Conservation (phyloP, 768 basidiomycete species). For the Butyriboletus loyo region DNA sequence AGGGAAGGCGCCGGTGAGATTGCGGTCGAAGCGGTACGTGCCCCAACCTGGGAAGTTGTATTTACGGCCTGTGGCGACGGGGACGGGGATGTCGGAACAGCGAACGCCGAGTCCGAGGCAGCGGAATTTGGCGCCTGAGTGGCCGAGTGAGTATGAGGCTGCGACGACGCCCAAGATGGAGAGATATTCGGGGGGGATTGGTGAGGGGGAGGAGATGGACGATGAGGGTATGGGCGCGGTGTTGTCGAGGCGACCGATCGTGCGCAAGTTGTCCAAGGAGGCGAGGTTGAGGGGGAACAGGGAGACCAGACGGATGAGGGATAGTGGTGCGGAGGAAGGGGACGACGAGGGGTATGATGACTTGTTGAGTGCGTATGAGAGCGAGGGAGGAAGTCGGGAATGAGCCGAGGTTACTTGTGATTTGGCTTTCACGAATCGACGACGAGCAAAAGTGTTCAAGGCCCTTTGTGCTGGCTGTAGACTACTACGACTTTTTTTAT, state of each 20-base stretch:
- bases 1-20: constrained; percentile 36
- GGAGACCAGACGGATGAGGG: constrained; percentile 39
- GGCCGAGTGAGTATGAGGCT: constrained; percentile 49
- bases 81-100: constrained; percentile 20
- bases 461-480: neutral
- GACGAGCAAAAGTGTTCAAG: neutral
- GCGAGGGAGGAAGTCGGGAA: constrained; percentile 52
- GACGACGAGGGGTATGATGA: constrained; percentile 78
- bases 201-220: neutral
- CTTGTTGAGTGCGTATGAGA: constrained; percentile 77
- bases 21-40: constrained; percentile 53
- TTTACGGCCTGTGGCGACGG: constrained; percentile 30
- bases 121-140: constrained; percentile 50
- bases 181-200: constrained; percentile 39
- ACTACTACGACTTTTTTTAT: neutral
- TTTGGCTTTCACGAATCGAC: neutral
- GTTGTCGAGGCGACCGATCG: constrained; percentile 23
- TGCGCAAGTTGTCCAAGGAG: constrained; percentile 31
- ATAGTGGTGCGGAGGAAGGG: constrained; percentile 72
- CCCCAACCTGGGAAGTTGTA: constrained; percentile 48
- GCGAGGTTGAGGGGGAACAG: constrained; percentile 39
- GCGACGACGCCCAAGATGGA: constrained; percentile 56
- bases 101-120: constrained; percentile 45
- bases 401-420: constrained; percentile 3
- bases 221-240: neutral